Base-by-base conservation (phyloP, 805 yeast species). In the Myxozyma geophila region DNA sequence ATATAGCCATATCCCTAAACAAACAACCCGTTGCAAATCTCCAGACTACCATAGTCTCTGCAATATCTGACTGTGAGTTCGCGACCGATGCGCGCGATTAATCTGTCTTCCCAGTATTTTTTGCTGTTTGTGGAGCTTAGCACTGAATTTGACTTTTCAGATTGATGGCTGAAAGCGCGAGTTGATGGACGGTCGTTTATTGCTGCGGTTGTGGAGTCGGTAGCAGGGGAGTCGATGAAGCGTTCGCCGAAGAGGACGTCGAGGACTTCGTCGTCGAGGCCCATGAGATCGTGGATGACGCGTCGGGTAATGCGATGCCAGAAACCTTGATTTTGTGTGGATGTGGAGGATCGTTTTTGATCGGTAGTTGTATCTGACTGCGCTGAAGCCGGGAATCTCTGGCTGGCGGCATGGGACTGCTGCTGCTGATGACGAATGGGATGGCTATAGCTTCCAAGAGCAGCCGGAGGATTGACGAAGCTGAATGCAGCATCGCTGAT, bases 201-300 rank as follows among this genome's bases (percentile, higher is more conserved):
- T 10, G 15, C 35, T 41, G 49, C 8, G 13, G 49, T 7, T 37
- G 17, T 21, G 15, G 49, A 8, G 12, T 28, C 51, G 36, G 47
- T 5, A 23, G 17, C 41, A 13, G 43, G 8, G 10, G 64, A 49
- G 52, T 64, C 72, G 50, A 67, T 55, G 49, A 70, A 69, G 37
- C 71, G 70, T 41, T 66, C 70, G 28, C 76, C 75, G 53, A 75
- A 72, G 9, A 77, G 67, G 35, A 76, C 71, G 62, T 75, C 79
- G 58, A 77, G 65, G 8, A 76, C 74, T 52, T 73, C 71, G 58
- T 76, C 78, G 61, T 77, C 74, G 58, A 75, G 53, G 33, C 77
- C 75, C 51, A 76, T 71, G 46, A 74, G 67, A 60, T 72, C 72
- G 43, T 71, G 70, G 15, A 76, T 62, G 21, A 73, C 71, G 7